Evolutionary conservation across 768 basidiomycete species (phyloP).

Genomic region (Trametes cingulata): DNA sequence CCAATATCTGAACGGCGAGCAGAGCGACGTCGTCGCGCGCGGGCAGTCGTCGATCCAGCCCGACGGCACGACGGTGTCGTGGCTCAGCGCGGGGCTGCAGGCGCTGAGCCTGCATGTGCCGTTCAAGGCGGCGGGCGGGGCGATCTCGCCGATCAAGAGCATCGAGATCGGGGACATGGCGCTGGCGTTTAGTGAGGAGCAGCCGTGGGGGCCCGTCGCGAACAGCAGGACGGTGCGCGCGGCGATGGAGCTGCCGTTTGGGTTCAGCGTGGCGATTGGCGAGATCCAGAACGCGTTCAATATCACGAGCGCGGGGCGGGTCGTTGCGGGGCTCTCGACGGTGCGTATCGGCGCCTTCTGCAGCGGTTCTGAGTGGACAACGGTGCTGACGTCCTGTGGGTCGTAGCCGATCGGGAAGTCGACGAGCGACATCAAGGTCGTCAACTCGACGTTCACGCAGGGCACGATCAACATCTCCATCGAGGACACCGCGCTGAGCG

Average conservation of each 20-base stretch:
- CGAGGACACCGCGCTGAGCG: slow-evolving; percentile 49
- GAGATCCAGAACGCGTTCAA: slow-evolving; percentile 68
- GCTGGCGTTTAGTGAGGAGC: slow-evolving; percentile 52
- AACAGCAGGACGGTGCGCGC: slow-evolving; percentile 63
- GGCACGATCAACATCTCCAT: slow-evolving; percentile 70
- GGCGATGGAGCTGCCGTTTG: slow-evolving; percentile 66
- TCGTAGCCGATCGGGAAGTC: slow-evolving; percentile 62
- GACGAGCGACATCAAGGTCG: slow-evolving; percentile 55
- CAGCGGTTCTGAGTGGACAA: neutral
- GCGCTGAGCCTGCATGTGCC: slow-evolving; percentile 62
- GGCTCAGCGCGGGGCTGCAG: slow-evolving; percentile 64
- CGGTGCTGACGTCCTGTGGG: neutral
- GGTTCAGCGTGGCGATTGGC: slow-evolving; percentile 58
- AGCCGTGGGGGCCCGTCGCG: slow-evolving; percentile 59
- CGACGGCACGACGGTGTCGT: slow-evolving; percentile 59
- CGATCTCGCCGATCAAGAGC: slow-evolving; percentile 64
- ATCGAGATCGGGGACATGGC: slow-evolving; percentile 63
- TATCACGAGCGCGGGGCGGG: slow-evolving; percentile 52
- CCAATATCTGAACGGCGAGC: slow-evolving; percentile 66
- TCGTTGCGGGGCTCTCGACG: slow-evolving; percentile 61
- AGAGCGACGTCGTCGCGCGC: slow-evolving; percentile 56
- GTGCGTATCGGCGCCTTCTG: slow-evolving; percentile 32
- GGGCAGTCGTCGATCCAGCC: slow-evolving; percentile 59
- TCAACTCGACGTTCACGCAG: slow-evolving; percentile 53
- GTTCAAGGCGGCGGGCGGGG: slow-evolving; percentile 45